Base-by-base conservation (phyloP, 768 basidiomycete species). In the Lactifluus rugatus region DNA sequence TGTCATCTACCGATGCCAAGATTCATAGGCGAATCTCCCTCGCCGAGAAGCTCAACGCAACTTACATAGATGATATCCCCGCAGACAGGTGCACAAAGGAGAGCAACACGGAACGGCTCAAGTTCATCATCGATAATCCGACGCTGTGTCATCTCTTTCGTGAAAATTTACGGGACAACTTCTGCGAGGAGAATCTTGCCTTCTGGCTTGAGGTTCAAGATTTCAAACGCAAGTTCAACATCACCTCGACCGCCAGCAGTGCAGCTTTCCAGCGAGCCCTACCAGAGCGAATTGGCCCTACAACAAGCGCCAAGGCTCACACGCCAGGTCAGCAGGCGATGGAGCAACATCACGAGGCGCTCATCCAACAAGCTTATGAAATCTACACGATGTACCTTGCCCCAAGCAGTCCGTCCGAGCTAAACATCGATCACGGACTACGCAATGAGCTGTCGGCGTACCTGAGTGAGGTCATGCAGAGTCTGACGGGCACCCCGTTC, bases 181-280 rank as follows among this genome's bases (percentile, higher is more conserved):
- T 96, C 70, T 98, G 92, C 73, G 96, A 99, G 69, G 96, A 99
- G 76, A 99, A 99, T 70, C 74, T 99, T 64, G 86, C 87, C 48
- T 99, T 97, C 74, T 99, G 93, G 89, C 70, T 98, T 56, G 96
- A 99, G 67, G 94, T 97, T 2, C 82, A 92, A 69, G 96, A 99
- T 69, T 96, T 99, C 76, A 94, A 93, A 74, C 82, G 87, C 66
- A 88, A 93, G 69, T 99, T 99, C 75, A 85, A 83, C 67, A 97
- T 93, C 57, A 96, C 96, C 0, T 95, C 92, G 4, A 93, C 85
- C 65, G 94, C 60, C 6, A 52, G 54, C 7, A 58, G 60, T 36
- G 13, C 51, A 2, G 32, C 60, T 31, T 58, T 61, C 32, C 60
- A 48, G 21, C 63, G 48, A 32, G 93, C 13, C 82, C 87, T 58